phyloP scores from a whole-genome alignment of 2,329 filamentous ascomycete genomes.

The Fusarium buharicum region DNA sequence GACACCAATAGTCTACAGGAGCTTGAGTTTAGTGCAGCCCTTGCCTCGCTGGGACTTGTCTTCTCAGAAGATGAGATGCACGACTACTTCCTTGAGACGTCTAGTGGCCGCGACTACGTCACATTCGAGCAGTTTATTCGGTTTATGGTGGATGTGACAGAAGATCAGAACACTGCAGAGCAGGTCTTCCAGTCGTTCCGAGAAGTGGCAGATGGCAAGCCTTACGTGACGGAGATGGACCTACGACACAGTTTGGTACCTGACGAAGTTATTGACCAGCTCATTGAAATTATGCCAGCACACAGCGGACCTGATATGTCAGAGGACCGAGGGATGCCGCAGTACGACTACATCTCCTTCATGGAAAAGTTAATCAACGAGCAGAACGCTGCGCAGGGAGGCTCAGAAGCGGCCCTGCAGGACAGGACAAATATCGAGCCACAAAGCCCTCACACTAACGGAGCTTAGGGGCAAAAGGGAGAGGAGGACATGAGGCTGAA shows the following conservation, averaged over 20 bases:
- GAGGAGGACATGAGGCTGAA: slow-evolving; percentile 21
- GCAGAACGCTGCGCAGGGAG: slow-evolving; percentile 48
- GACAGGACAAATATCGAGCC: slow-evolving; percentile 49
- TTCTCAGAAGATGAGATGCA: slow-evolving; percentile 99
- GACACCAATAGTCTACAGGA: slow-evolving; percentile 90
- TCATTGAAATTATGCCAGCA: slow-evolving; percentile 84
- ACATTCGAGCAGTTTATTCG: slow-evolving; percentile 99
- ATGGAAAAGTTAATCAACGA: slow-evolving; percentile 85
- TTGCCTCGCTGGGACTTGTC: slow-evolving; percentile 93
- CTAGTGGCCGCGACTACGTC: slow-evolving; percentile 79
- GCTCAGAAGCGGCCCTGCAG: slow-evolving; percentile 48
- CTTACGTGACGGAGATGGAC: slow-evolving; percentile 98
- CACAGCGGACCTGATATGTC: slow-evolving; percentile 88
- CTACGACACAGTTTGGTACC: slow-evolving; percentile 93
- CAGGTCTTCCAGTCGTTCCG: slow-evolving; percentile 98
- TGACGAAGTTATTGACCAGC: slow-evolving; percentile 94
- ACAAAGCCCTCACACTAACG: slow-evolving; percentile 52
- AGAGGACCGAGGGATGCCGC: slow-evolving; percentile 82
- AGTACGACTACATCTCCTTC: slow-evolving; percentile 96
- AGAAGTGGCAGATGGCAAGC: slow-evolving; percentile 97
- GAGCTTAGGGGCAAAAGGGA: slow-evolving; percentile 36
- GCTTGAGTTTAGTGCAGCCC: slow-evolving; percentile 92
- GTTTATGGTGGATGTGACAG: slow-evolving; percentile 99
- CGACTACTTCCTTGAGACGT: slow-evolving; percentile 90
- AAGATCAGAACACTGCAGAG: slow-evolving; percentile 98